Percentiles rank a stretch among this genome's conserved stretches.
Conservation (phyloP, 1,284 basidiomycete genomes). For the Rhizoctonia solani region DNA sequence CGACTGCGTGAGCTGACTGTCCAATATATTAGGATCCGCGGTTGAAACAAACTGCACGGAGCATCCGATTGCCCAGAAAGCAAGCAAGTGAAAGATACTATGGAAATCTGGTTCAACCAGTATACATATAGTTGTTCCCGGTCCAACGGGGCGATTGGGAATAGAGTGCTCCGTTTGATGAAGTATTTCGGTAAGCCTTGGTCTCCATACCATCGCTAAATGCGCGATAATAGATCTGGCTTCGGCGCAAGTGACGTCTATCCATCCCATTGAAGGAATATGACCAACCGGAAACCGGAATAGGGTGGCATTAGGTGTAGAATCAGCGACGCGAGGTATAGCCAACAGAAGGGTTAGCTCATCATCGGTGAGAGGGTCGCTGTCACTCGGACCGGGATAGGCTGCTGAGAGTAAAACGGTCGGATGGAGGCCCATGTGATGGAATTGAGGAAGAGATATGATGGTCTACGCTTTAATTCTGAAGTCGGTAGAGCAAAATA, state of each 20-base stretch:
- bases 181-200: background rate
- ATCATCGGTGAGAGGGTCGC: background rate
- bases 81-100: conserved; percentile 5
- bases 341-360: conserved; percentile 10
- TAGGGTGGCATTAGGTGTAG: background rate
- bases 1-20: background rate
- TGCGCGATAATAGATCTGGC: conserved; percentile 4
- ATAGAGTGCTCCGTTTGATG: too few relatives aligned
- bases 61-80: conserved; percentile 21
- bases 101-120: background rate
- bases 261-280: conserved; percentile 9
- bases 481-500: too few relatives aligned
- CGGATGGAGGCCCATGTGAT: too few relatives aligned
- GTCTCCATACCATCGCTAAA: conserved; percentile 1
- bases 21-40: background rate
- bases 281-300: conserved; percentile 9
- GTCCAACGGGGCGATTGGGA: too few relatives aligned
- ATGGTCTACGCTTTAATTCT: too few relatives aligned
- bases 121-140: background rate
- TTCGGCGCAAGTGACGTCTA: conserved; percentile 12
- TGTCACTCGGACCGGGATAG: background rate
- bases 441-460: too few relatives aligned
- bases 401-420: background rate
- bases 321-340: conserved; percentile 2
- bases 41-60: conserved; percentile 9